Evolutionary conservation across 1,139 yeast species (phyloP).

Genomic region (Saccharomyces pastorianus): DNA sequence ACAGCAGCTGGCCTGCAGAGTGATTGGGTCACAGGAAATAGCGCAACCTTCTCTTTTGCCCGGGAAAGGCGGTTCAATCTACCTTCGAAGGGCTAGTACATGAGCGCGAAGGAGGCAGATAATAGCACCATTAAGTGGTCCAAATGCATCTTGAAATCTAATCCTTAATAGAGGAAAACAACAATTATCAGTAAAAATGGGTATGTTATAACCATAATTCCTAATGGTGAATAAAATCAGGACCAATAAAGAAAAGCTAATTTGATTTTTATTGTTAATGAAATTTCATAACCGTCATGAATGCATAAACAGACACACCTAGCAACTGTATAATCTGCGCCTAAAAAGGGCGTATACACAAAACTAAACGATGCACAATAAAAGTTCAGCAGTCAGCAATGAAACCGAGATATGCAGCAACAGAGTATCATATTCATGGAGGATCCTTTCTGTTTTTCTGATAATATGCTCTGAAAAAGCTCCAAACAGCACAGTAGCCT

Average conservation of each 20-base stretch:
- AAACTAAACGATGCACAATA: not conserved
- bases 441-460: not conserved
- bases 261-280: not conserved
- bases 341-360: not conserved
- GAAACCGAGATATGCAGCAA: not conserved
- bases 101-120: not conserved
- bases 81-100: not conserved
- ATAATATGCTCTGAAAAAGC: not conserved
- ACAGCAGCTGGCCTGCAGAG: not conserved
- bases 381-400: not conserved
- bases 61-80: not conserved
- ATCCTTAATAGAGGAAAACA: conserved; percentile 5
- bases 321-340: not conserved
- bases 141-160: not conserved
- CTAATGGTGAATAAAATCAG: not conserved
- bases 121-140: not conserved
- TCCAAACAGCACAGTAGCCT: too few species aligned
- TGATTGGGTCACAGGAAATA: not conserved
- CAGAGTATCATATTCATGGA: not conserved
- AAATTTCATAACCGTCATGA: not conserved
- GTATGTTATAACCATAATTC: conserved; percentile 14
- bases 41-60: not conserved
- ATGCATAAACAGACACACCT: not conserved
- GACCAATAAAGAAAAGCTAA: not conserved
- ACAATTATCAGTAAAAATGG: conserved; percentile 25